Evolutionary conservation across 1,139 yeast species (phyloP).

Genomic region (Magnusiomyces suaveolens): DNA sequence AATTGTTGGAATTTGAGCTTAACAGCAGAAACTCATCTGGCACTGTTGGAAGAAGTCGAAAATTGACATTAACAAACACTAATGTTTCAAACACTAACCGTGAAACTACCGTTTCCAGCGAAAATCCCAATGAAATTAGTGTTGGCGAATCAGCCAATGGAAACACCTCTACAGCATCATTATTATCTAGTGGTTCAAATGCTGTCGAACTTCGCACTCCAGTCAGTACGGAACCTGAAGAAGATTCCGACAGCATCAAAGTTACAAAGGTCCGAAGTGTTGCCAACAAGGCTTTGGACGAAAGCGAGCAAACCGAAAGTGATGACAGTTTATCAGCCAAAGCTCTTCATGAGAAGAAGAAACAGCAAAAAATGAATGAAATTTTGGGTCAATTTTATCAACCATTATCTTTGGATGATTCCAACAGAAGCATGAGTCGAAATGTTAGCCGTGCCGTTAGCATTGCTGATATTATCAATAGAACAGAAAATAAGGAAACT

Average conservation of each 20-base stretch:
- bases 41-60: not conserved
- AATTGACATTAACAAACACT: not conserved
- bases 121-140: no score
- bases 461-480: not conserved
- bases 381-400: conserved; percentile 15
- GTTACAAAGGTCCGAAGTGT: not conserved
- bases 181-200: not conserved
- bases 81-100: not conserved
- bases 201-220: not conserved
- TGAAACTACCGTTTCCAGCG: no score
- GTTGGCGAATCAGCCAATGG: no score
- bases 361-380: conserved; percentile 17
- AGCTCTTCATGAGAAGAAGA: conserved; percentile 13
- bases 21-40: not conserved
- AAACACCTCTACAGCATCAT: not conserved
- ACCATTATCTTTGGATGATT: not conserved
- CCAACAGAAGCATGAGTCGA: not conserved
- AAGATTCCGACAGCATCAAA: not conserved
- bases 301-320: not conserved
- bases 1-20: conserved; percentile 4
- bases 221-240: not conserved
- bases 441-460: not conserved
- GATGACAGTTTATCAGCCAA: not conserved
- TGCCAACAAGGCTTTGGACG: not conserved
- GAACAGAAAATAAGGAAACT: not conserved